Conservation (phyloP, 2,329 filamentous ascomycete species). For the Trichoderma semiorbis region DNA sequence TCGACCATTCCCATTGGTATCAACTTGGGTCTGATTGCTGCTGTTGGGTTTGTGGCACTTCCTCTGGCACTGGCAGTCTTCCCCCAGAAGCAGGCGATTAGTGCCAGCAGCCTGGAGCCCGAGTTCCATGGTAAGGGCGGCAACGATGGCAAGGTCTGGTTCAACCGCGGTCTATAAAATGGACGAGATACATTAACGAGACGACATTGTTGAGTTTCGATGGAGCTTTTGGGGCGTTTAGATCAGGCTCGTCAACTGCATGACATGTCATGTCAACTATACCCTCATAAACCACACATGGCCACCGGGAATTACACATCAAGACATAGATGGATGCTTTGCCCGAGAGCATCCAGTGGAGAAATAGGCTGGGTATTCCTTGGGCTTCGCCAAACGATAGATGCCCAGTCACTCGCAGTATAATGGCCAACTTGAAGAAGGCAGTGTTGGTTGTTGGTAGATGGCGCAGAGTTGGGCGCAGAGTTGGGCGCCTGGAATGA, state of each 20-base stretch:
- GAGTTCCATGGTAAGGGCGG: slow-evolving; percentile 84
- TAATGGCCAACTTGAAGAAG: neutral
- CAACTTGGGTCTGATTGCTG: slow-evolving; percentile 83
- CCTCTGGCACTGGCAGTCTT: slow-evolving; percentile 89
- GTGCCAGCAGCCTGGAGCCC: slow-evolving; percentile 71
- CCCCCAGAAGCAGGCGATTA: slow-evolving; percentile 82
- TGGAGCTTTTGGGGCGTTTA: neutral
- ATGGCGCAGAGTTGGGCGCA: neutral
- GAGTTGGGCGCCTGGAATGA: neutral
- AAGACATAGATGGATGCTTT: neutral
- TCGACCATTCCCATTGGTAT: slow-evolving; percentile 62
- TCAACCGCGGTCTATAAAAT: slow-evolving; percentile 85
- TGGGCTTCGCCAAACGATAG: neutral
- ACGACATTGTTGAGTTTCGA: neutral
- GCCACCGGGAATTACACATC: neutral
- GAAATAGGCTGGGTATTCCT: neutral
- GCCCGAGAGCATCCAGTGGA: neutral
- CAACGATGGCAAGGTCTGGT: slow-evolving; percentile 79
- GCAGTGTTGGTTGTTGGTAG: neutral
- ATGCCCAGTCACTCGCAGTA: neutral
- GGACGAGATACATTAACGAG: neutral
- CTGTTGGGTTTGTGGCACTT: slow-evolving; percentile 82
- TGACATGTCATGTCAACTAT: neutral
- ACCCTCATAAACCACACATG: neutral
- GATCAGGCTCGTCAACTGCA: neutral